Evolutionary conservation across 78 protist genomes (phyloP).

Genomic region (Emiliania huxleyi): DNA sequence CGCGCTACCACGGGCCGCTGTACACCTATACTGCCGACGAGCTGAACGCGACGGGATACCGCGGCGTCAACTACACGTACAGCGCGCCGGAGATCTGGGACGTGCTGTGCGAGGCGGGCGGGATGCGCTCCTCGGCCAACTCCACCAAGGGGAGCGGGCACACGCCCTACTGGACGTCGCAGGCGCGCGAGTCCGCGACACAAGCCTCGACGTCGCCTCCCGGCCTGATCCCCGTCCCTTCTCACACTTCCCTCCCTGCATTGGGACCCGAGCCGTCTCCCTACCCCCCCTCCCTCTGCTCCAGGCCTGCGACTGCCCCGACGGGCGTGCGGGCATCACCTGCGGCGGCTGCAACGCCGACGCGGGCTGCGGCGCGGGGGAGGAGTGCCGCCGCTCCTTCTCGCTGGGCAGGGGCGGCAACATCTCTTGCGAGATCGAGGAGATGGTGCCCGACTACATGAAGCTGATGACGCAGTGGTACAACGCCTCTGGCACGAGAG

Average conservation of each 20-base stretch:
- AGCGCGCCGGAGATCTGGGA: neutral
- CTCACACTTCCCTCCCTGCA: no score
- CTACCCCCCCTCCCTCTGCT: no score
- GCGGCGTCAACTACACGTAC: neutral
- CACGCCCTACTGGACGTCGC: neutral
- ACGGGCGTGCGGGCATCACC: neutral
- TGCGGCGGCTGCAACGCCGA: neutral
- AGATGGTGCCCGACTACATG: neutral
- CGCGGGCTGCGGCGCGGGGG: neutral
- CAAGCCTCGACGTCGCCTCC: no score
- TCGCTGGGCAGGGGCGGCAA: neutral
- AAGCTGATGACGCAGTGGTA: neutral
- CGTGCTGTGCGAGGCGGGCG: slow-evolving; percentile 2
- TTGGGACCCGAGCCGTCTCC: no score
- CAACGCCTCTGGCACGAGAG: neutral
- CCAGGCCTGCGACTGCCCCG: neutral
- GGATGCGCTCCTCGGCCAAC: neutral
- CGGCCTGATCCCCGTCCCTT: no score
- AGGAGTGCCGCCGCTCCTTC: neutral
- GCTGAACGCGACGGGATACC: neutral
- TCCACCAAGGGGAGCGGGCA: neutral
- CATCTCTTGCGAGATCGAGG: neutral
- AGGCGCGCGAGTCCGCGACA: no score
- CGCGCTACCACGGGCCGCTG: neutral
- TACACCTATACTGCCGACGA: neutral